These are phyloP conservation scores for Paraphaeosphaeria minitans DNA, from an alignment of 2,329 filamentous ascomycete genomes.

Conservation along the genomic window DNA sequence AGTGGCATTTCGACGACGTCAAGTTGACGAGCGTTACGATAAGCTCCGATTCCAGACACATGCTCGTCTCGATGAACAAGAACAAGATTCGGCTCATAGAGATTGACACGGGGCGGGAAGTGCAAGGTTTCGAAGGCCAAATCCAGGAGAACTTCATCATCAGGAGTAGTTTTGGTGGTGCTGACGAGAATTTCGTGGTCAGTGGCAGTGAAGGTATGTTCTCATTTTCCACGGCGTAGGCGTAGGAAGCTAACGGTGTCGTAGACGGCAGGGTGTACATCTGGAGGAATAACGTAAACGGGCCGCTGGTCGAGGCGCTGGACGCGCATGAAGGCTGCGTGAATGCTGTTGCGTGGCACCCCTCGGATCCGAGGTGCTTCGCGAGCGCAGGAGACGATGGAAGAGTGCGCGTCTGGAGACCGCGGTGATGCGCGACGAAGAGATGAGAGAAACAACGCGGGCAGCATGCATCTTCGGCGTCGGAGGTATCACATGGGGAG, in stretches of 20 bases:
- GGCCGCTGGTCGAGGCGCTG: slow-evolving; percentile 72
- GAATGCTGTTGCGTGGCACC: slow-evolving; percentile 90
- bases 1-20: slow-evolving; percentile 70
- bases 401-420: slow-evolving; percentile 75
- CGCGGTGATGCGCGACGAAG: background rate
- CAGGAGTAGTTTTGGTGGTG: slow-evolving; percentile 82
- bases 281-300: slow-evolving; percentile 80
- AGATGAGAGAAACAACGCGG: background rate
- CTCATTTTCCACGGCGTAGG: background rate
- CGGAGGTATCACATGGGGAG: background rate
- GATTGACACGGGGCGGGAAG: slow-evolving; percentile 70
- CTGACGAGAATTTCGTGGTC: slow-evolving; percentile 87
- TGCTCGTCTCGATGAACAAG: slow-evolving; percentile 82
- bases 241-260: background rate
- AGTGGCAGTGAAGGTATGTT: slow-evolving; percentile 84
- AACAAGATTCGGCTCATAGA: slow-evolving; percentile 80
- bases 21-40: slow-evolving; percentile 80
- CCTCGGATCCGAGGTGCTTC: slow-evolving; percentile 79
- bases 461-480: background rate
- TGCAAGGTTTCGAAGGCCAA: slow-evolving; percentile 77
- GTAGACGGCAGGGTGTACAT: slow-evolving; percentile 75
- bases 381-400: slow-evolving; percentile 90
- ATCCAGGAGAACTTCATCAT: slow-evolving; percentile 79
- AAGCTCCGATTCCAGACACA: slow-evolving; percentile 76
- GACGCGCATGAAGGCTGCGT: slow-evolving; percentile 78